Evolutionary conservation across 352 stramenopile genomes (phyloP).

Genomic region (Phytophthora pluvialis): DNA sequence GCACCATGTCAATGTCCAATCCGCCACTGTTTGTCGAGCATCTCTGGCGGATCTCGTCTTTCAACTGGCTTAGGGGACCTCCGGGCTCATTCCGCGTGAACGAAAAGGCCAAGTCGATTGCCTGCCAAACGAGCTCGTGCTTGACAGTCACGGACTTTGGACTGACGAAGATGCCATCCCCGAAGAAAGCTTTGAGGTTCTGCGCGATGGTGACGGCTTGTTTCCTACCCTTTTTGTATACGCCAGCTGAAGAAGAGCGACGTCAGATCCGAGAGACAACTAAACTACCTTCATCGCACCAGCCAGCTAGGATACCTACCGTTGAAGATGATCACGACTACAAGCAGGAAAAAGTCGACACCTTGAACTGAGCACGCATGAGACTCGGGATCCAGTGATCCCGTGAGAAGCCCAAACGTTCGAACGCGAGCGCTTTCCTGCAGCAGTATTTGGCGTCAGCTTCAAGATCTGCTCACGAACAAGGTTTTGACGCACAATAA

Average conservation of each 20-base stretch:
- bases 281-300: neutral
- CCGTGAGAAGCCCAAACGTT: constrained; percentile 72
- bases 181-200: constrained; percentile 72
- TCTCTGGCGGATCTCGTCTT: constrained; percentile 60
- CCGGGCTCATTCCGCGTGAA: constrained; percentile 55
- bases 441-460: constrained; percentile 9
- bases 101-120: constrained; percentile 80
- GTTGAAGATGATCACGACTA: constrained; percentile 81
- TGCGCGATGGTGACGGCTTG: constrained; percentile 71
- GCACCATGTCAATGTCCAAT: constrained; percentile 70
- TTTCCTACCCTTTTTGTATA: constrained; percentile 75
- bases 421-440: constrained; percentile 74
- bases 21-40: constrained; percentile 32
- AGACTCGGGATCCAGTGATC: constrained; percentile 76
- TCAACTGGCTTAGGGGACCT: constrained; percentile 50
- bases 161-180: constrained; percentile 71
- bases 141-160: constrained; percentile 56
- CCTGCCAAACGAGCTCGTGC: constrained; percentile 66
- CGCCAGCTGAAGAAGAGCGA: constrained; percentile 45
- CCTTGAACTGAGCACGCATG: constrained; percentile 77
- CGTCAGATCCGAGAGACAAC: constrained; percentile 1
- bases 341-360: constrained; percentile 81
- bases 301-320: constrained; percentile 37
- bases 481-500: neutral
- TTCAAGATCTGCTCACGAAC: neutral